These are phyloP conservation scores for Cardamine chenopodiifolia DNA, from an alignment of 345 rosid species.

Conservation along the genomic window DNA sequence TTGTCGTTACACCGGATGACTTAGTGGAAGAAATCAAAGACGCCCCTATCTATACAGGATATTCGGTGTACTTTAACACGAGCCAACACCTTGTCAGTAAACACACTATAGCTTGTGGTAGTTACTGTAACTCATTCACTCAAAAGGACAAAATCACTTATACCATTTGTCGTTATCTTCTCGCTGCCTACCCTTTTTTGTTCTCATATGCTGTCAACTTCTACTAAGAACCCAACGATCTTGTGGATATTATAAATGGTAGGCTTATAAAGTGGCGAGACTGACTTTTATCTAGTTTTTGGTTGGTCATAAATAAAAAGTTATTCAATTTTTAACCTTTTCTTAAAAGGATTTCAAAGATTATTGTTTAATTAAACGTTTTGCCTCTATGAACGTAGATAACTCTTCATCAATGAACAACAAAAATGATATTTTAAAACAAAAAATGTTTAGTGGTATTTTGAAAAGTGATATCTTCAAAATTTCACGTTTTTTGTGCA, in stretches of 20 bases:
- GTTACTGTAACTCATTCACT: neutral
- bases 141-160: neutral
- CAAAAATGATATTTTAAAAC: too few species aligned
- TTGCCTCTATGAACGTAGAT: too few species aligned
- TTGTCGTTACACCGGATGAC: conserved; percentile 50
- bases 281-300: neutral
- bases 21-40: conserved; percentile 50
- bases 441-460: too few species aligned
- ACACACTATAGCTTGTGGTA: neutral
- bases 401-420: too few species aligned
- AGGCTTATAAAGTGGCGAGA: neutral
- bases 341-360: too few species aligned
- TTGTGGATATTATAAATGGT: neutral
- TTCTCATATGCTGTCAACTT: neutral
- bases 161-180: neutral
- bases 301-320: neutral
- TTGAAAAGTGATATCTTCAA: too few species aligned
- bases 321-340: neutral
- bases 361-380: too few species aligned
- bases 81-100: conserved; percentile 59
- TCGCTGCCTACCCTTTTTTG: conserved; percentile 46
- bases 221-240: neutral
- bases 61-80: conserved; percentile 47
- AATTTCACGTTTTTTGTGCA: too few species aligned
- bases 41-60: conserved; percentile 22